A percentile compares a stretch with the other conserved stretches of the same genome.
These are phyloP conservation scores for Bjerkandera adusta DNA, from an alignment of 1,284 basidiomycete genomes.

Conservation along the genomic window DNA sequence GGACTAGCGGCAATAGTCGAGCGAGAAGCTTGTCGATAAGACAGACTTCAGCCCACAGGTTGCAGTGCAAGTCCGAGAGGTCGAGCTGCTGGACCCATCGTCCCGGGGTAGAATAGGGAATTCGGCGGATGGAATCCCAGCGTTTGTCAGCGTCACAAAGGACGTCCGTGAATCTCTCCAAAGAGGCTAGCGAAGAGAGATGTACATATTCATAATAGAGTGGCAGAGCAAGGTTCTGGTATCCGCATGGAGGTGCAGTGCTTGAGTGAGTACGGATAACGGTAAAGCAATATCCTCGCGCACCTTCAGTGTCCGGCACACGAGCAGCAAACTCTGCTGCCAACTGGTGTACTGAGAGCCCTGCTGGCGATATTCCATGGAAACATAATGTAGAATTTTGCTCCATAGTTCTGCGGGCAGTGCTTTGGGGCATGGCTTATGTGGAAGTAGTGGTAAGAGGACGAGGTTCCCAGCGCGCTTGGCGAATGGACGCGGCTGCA, in stretches of 20 bases:
- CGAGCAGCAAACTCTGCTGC: conserved; percentile 42
- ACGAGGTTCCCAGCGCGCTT: conserved; percentile 53
- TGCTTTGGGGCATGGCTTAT: conserved; percentile 43
- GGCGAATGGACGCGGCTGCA: conserved; percentile 39
- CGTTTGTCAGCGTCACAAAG: conserved; percentile 65
- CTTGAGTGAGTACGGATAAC: not conserved
- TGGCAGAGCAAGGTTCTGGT: conserved; percentile 64
- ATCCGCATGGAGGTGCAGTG: not conserved
- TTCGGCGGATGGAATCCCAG: conserved; percentile 84
- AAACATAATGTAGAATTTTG: conserved; percentile 52
- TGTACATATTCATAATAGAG: conserved; percentile 62
- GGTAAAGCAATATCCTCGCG: conserved; percentile 29
- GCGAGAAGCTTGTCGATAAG: conserved; percentile 59
- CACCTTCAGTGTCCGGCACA: conserved; percentile 76
- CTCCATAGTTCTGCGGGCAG: conserved; percentile 75
- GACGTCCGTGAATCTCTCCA: conserved; percentile 55
- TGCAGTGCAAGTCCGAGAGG: conserved; percentile 52
- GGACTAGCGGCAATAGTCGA: conserved; percentile 64
- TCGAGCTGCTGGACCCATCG: conserved; percentile 79
- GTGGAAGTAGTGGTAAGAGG: conserved; percentile 66
- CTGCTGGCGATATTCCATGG: conserved; percentile 30
- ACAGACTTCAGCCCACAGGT: conserved; percentile 44
- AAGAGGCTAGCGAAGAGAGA: conserved; percentile 42
- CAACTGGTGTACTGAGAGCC: conserved; percentile 13
- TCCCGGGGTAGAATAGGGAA: conserved; percentile 80